Evolutionary conservation across 192 early-diverging fungal species (phyloP).

Genomic region (Umbelopsis vinacea): DNA sequence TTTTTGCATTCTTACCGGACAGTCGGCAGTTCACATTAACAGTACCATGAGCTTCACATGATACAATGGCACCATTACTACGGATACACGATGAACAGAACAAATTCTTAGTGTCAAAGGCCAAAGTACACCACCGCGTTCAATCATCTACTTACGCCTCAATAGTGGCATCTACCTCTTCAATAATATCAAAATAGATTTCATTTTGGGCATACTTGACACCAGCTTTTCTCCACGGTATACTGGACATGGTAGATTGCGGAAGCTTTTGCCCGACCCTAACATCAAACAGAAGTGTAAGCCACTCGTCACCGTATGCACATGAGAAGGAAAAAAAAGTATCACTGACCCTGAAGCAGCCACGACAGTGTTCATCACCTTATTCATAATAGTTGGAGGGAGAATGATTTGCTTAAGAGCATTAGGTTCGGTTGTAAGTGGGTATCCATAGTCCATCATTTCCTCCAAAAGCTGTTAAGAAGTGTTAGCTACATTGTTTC

Average conservation of each 20-base stretch:
- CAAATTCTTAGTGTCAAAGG: background rate
- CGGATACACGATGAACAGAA: background rate
- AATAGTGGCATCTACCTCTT: conserved; percentile 86
- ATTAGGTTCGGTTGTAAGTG: conserved; percentile 85
- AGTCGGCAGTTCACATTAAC: conserved; percentile 78
- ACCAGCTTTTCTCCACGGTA: conserved; percentile 88
- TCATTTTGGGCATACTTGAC: conserved; percentile 92
- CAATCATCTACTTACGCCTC: conserved; percentile 54
- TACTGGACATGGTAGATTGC: conserved; percentile 65
- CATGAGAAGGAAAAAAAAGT: background rate
- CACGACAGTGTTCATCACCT: conserved; percentile 85
- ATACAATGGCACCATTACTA: conserved; percentile 68
- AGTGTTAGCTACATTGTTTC: background rate
- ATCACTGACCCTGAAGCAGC: conserved; percentile 48
- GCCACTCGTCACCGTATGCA: too few relatives aligned
- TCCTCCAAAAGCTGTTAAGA: conserved; percentile 80
- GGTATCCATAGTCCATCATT: conserved; percentile 91
- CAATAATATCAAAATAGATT: conserved; percentile 91
- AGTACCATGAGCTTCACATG: conserved; percentile 80
- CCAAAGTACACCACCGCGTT: too few relatives aligned
- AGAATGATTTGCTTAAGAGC: conserved; percentile 87
- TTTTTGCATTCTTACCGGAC: conserved; percentile 56
- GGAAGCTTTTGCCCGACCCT: conserved; percentile 64
- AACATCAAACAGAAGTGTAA: background rate
- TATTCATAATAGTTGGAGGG: conserved; percentile 83